These are phyloP conservation scores for Davidsoniella eucalypti DNA, from an alignment of 2,329 filamentous ascomycete genomes.

Conservation along the genomic window DNA sequence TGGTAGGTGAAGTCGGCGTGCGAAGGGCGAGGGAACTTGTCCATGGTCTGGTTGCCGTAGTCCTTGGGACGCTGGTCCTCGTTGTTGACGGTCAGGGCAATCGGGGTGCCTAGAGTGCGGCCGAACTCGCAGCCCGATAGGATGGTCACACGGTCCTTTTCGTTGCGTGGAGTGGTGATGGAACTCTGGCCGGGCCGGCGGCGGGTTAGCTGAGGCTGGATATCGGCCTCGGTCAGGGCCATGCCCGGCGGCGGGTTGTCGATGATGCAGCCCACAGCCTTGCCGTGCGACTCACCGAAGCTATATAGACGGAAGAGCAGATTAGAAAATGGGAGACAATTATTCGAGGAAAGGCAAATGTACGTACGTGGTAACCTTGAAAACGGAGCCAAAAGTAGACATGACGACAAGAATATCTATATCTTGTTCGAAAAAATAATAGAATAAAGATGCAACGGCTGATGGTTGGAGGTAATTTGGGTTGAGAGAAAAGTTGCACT, in stretches of 20 bases:
- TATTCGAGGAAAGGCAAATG: slow-evolving; percentile 3
- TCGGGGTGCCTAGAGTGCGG: slow-evolving; percentile 77
- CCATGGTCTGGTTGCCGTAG: slow-evolving; percentile 80
- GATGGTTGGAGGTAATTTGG: too few species aligned
- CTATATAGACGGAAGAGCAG: slow-evolving; percentile 17
- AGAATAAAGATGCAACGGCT: too few species aligned
- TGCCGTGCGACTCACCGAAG: slow-evolving; percentile 60
- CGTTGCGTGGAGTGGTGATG: slow-evolving; percentile 81
- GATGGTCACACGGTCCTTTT: slow-evolving; percentile 82
- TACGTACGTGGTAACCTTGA: slow-evolving; percentile 65
- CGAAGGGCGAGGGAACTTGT: slow-evolving; percentile 74
- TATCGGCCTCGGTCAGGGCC: slow-evolving; percentile 67
- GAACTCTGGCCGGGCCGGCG: slow-evolving; percentile 76
- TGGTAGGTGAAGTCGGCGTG: slow-evolving; percentile 97
- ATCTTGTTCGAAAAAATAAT: not conserved
- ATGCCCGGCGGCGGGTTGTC: slow-evolving; percentile 84
- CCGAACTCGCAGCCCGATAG: slow-evolving; percentile 87
- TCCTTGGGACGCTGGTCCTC: slow-evolving; percentile 87
- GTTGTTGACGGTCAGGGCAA: slow-evolving; percentile 74
- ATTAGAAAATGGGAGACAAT: not conserved
- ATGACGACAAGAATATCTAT: slow-evolving; percentile 30
- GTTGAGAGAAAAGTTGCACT: too few species aligned
- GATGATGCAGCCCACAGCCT: slow-evolving; percentile 85
- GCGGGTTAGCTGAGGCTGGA: slow-evolving; percentile 88
- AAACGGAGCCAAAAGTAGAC: slow-evolving; percentile 77